Evolutionary conservation across 495 filamentous ascomycete species (phyloP).

Genomic region (Aspergillus saccharolyticus): DNA sequence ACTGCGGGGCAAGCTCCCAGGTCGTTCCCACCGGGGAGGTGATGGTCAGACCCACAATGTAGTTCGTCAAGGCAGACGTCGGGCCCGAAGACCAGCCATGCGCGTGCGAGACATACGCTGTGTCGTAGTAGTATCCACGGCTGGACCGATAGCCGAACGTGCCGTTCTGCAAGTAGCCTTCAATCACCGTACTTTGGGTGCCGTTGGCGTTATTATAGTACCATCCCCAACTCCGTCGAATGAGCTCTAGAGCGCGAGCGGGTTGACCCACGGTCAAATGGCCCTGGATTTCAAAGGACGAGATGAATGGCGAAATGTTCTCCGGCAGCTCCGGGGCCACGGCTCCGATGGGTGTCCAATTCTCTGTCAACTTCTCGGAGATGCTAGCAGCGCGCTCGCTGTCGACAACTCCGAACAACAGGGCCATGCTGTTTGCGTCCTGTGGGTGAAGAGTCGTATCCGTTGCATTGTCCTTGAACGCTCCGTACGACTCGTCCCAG

Average conservation of each 20-base stretch:
- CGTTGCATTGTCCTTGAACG: constrained; percentile 54
- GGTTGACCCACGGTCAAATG: constrained; percentile 46
- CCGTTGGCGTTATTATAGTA: constrained; percentile 57
- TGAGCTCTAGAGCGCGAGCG: constrained; percentile 50
- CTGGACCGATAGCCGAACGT: constrained; percentile 52
- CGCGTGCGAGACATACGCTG: constrained; percentile 46
- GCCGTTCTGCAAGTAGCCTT: constrained; percentile 54
- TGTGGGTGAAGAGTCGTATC: constrained; percentile 44
- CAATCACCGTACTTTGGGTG: constrained; percentile 56
- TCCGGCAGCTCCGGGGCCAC: constrained; percentile 53
- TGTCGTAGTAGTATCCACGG: constrained; percentile 31
- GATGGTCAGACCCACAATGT: constrained; percentile 51
- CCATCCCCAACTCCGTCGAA: constrained; percentile 55
- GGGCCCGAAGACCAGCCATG: constrained; percentile 60
- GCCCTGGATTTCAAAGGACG: constrained; percentile 56
- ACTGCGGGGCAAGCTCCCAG: constrained; percentile 48
- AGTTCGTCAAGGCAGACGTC: constrained; percentile 49
- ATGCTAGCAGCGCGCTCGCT: constrained; percentile 31
- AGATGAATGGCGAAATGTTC: constrained; percentile 57
- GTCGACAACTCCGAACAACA: constrained; percentile 34
- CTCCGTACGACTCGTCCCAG: constrained; percentile 47
- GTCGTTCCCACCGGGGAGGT: constrained; percentile 41
- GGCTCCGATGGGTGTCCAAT: constrained; percentile 57
- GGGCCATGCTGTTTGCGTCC: constrained; percentile 49
- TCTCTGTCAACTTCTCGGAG: constrained; percentile 40